Evolutionary conservation across 23 red algal species (phyloP).

Genomic region (Pyropia haitanensis): DNA sequence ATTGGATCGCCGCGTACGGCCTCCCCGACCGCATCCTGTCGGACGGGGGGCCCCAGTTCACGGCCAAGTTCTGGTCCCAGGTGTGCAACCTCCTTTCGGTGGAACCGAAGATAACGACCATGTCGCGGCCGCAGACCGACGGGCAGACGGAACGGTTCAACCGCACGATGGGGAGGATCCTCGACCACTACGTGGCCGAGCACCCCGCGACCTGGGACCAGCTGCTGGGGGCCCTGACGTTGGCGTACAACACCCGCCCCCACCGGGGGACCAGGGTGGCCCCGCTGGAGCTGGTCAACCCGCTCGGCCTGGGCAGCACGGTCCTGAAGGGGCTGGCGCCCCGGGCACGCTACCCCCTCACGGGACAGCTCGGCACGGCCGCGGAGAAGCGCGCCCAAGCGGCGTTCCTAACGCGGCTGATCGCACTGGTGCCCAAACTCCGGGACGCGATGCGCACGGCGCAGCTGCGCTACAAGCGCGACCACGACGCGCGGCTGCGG

Average conservation of each 20-base stretch:
- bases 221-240: slow-evolving; percentile 9
- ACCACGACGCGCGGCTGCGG: too few species aligned
- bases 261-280: not conserved
- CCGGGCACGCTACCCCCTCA: too few species aligned
- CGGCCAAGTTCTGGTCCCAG: slow-evolving; percentile 7
- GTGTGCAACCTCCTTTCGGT: slow-evolving; percentile 5
- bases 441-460: too few species aligned
- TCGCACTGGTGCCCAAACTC: too few species aligned
- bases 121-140: slow-evolving; percentile 15
- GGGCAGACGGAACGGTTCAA: slow-evolving; percentile 13
- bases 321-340: too few species aligned
- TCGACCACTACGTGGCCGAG: slow-evolving; percentile 6
- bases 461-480: too few species aligned
- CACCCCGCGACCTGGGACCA: slow-evolving; percentile 9
- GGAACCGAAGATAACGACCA: slow-evolving; percentile 1
- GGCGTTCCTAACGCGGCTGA: too few species aligned
- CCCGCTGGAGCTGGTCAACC: slow-evolving; percentile 3
- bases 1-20: slow-evolving; percentile 16
- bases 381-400: too few species aligned
- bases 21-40: slow-evolving; percentile 1
- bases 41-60: slow-evolving; percentile 16
- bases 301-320: too few species aligned
- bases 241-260: slow-evolving; percentile 3
- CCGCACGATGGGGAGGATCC: not conserved
- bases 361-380: too few species aligned